Evolutionary conservation across 345 rosid species (phyloP), one percentile per base, ranked within the genome.

Genomic region (Eucalyptus victrix): DNA sequence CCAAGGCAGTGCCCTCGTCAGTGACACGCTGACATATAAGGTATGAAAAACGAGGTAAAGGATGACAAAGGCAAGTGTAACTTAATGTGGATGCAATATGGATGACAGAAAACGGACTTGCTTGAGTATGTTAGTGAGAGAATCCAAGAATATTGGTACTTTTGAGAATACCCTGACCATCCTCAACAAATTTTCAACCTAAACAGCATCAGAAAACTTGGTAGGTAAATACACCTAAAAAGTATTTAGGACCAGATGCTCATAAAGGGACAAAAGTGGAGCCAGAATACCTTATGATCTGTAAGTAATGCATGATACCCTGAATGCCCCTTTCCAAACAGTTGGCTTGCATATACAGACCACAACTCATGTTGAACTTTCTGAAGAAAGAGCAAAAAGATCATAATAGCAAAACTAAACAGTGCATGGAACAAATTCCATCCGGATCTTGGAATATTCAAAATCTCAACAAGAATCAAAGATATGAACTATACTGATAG

Each of bases 141-240:
- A 98, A 60, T 96, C 99, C 94, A 98, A 91, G 89, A 98, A 98
- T 86, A 83, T 83, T 4, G 93, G 91, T 86, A 96, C 94, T 90
- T 95, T 95, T 72, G 94, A 94, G 89, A 94, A 98, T 53, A 97
- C 99, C 94, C 97, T 95, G 92, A 95, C 95, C 96, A 96, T 97
- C 94, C 99, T 94, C 50, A 98, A 98, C 88, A 98, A 96, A 92
- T 96, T 99, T 34, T 96, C 99, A 88, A 94, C 96, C 99, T 98
- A 91, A 86, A 72, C 5, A 37, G 81, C 26, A 37, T 72, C 81
- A 9, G 26, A 72, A 72, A 37, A 72, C 81, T 37, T 72, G 81
- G 81, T 37, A 72, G 45, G 45, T 37, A 72, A 34, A 72, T 2
- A 19, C 26, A 18, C 2, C 67, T n/a, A 26, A 17, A 56, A 5